These are phyloP conservation scores for Oryza brachyantha DNA, from an alignment of 176 grass and related monocot genomes.

Conservation along the genomic window DNA sequence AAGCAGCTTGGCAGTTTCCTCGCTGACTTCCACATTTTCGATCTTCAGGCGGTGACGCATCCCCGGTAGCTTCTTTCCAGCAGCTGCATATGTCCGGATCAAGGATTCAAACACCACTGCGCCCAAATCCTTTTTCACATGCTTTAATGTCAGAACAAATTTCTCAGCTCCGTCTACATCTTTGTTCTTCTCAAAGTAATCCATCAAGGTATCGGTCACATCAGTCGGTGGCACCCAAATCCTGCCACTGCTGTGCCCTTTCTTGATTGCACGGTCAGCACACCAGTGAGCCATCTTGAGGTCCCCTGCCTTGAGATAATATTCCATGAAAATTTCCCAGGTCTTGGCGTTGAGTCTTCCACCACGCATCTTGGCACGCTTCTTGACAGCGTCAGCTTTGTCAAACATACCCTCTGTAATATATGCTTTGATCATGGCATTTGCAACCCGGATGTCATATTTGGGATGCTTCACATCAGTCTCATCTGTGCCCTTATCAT, in stretches of 20 bases:
- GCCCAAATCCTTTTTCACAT: conserved; percentile 49
- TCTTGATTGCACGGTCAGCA: conserved; percentile 78
- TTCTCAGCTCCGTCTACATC: conserved; percentile 67
- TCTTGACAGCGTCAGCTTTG: conserved; percentile 65
- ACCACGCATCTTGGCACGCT: conserved; percentile 66
- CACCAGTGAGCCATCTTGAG: conserved; percentile 84
- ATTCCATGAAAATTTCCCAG: conserved; percentile 90
- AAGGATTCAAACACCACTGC: conserved; percentile 57
- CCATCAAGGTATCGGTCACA: conserved; percentile 51
- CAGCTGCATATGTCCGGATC: conserved; percentile 53
- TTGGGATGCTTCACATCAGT: conserved; percentile 39
- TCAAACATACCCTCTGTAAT: conserved; percentile 77
- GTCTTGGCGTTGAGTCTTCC: conserved; percentile 85
- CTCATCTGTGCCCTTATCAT: not conserved
- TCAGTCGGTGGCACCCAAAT: conserved; percentile 52
- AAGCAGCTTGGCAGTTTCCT: conserved; percentile 45
- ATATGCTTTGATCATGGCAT: conserved; percentile 94
- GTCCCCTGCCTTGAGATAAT: conserved; percentile 68
- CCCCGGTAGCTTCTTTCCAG: conserved; percentile 68
- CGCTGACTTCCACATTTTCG: conserved; percentile 54
- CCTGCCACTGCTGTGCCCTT: conserved; percentile 67
- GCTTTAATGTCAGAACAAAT: conserved; percentile 61
- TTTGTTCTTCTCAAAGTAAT: conserved; percentile 60
- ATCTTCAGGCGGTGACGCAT: conserved; percentile 79
- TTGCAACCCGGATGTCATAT: conserved; percentile 85